Base-by-base conservation (phyloP, 192 early-diverging fungal species). In the Coemansia sp. region DNA sequence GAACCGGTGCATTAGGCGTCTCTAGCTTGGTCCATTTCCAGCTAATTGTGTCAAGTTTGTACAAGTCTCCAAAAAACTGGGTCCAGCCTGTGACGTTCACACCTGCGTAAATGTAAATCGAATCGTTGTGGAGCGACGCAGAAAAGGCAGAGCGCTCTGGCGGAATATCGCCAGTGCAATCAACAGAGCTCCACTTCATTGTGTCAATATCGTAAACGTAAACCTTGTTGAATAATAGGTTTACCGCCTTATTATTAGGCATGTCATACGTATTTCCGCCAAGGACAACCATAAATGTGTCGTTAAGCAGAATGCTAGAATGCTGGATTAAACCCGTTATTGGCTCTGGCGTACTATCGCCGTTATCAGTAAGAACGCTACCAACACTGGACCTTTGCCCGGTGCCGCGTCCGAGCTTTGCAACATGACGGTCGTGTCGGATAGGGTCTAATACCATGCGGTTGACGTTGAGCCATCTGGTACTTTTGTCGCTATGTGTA, bases 201-300 rank as follows among this genome's bases (percentile, higher is more conserved):
- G 40, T 61, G 49, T 81, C 78, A 19, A 81, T 32, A 47, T 81
- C 67, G 26, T 81, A 81, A 4, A 81, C 43, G 44, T 75, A 63
- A 4, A 71, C 53, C 16, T 19, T 40, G 18, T 74, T 64, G 38
- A 79, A 70, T 2, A 69, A 65, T 49, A 67, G 53, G 49, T 69
- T 69, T 0, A 69, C 67, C 5, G 76, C 76, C 11, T 39, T 40
- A 0, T 50, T 39, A 11, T 39, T 52, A 23, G 12, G 56, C 6
- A 18, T 8, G 18, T 59, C 44, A 21, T 66, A 72, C 15, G 62
- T 40, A 62, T 74, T 67, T 10, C 78, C 78, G 10, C 78, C 78
- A 48, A 80, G 72, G 0, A 80, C 70, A 12, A 80, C 67, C 78
- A 80, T 75, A 6, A 63, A 60, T 48, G 69, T 75, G 63, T 80